A percentile compares a stretch with the other conserved stretches of the same genome.
phyloP scores from a whole-genome alignment of 257 asterid species.

The Apocynum venetum region DNA sequence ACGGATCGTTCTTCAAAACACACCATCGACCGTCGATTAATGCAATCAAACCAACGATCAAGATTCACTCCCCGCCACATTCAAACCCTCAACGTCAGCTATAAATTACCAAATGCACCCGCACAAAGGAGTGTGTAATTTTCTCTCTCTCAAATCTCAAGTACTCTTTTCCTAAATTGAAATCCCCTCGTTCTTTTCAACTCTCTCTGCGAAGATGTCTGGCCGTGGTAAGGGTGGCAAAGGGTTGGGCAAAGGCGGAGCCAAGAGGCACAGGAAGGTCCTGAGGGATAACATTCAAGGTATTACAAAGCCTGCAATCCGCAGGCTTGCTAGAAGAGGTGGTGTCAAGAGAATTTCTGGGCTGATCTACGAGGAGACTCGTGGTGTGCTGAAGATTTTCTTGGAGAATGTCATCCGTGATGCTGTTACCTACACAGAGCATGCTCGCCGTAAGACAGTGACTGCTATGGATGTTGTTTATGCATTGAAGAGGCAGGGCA shows the following conservation, averaged over 20 bases:
- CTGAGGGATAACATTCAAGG: slow-evolving; percentile 43
- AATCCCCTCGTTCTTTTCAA: not conserved
- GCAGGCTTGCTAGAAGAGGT: slow-evolving; percentile 41
- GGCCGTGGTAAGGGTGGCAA: slow-evolving; percentile 44
- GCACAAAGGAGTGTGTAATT: rapidly evolving
- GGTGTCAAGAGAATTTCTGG: slow-evolving; percentile 46
- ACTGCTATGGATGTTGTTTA: slow-evolving; percentile 18
- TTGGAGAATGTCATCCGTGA: slow-evolving; percentile 43
- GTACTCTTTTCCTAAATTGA: not conserved
- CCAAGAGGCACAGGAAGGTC: slow-evolving; percentile 41
- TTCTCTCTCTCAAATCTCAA: no score
- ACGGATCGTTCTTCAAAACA: not conserved
- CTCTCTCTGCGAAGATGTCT: slow-evolving; percentile 22
- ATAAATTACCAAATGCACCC: slow-evolving; percentile 3
- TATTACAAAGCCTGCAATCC: slow-evolving; percentile 39
- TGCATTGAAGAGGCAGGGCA: slow-evolving; percentile 39
- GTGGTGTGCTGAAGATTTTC: slow-evolving; percentile 40
- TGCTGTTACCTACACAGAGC: slow-evolving; percentile 34
- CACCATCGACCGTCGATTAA: not conserved
- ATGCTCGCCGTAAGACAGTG: slow-evolving; percentile 12
- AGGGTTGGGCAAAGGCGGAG: slow-evolving; percentile 43
- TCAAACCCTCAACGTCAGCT: slow-evolving; percentile 1
- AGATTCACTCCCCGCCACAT: slow-evolving; percentile 9
- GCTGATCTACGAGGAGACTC: slow-evolving; percentile 41
- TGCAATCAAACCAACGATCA: not conserved